A percentile compares a stretch with the other conserved stretches of the same genome.
Evolutionary conservation across 108 stramenopile genomes (phyloP).

Genomic region (Discostella pseudostelligera): DNA sequence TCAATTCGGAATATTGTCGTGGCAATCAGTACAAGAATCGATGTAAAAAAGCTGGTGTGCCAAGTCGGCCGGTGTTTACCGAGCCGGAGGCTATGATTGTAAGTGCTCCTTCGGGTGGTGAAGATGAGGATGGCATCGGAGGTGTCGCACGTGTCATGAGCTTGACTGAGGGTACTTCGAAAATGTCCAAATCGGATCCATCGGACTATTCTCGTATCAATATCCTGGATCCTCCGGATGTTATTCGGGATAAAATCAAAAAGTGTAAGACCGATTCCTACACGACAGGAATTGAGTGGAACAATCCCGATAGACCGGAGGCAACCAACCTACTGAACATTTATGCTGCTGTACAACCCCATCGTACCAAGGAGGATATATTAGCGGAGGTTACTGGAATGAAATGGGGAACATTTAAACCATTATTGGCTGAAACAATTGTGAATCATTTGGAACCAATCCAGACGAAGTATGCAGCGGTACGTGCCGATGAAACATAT

Average conservation of each 20-base stretch:
- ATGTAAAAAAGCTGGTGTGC: constrained; percentile 78
- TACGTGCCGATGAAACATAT: constrained; percentile 84
- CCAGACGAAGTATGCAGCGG: constrained; percentile 85
- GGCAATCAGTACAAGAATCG: constrained; percentile 81
- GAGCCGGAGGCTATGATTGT: constrained; percentile 96
- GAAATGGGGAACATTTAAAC: constrained; percentile 97
- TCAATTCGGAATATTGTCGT: constrained; percentile 94
- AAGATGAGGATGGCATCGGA: too few species aligned
- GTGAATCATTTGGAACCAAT: constrained; percentile 93
- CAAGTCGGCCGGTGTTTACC: constrained; percentile 82
- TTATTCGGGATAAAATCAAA: constrained; percentile 93
- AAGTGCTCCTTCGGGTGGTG: constrained; percentile 44
- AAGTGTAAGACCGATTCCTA: constrained; percentile 94
- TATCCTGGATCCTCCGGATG: constrained; percentile 90
- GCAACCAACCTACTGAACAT: constrained; percentile 96
- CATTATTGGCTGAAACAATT: constrained; percentile 90
- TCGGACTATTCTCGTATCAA: constrained; percentile 93
- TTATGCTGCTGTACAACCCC: constrained; percentile 87
- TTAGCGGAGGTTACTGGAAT: constrained; percentile 80
- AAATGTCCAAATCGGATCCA: constrained; percentile 98
- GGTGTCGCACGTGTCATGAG: constrained; percentile 97
- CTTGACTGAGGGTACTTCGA: constrained; percentile 91
- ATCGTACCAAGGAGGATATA: constrained; percentile 75
- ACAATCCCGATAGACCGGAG: constrained; percentile 96
- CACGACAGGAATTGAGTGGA: constrained; percentile 90